These are phyloP conservation scores for Trichoderma pleuroti DNA, from an alignment of 2,329 filamentous ascomycete genomes.

Conservation along the genomic window DNA sequence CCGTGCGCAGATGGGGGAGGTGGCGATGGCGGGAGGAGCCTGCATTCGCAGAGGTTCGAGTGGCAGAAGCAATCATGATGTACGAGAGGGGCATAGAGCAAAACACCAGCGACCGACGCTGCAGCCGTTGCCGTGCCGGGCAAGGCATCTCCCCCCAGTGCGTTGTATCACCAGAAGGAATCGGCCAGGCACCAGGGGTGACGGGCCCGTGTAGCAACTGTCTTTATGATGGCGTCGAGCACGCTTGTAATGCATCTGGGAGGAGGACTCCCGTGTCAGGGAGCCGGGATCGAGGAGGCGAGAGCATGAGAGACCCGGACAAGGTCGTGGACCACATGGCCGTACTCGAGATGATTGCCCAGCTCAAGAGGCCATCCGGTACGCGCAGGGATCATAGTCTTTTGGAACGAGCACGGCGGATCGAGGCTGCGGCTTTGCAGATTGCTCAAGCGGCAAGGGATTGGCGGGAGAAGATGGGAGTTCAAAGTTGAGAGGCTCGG, in stretches of 20 bases:
- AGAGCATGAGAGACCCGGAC: slow-evolving; percentile 22
- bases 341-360: slow-evolving; percentile 29
- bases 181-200: slow-evolving; percentile 18
- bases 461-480: slow-evolving; percentile 26
- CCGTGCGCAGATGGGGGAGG: slow-evolving; percentile 23
- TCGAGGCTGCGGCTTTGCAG: slow-evolving; percentile 27
- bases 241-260: slow-evolving; percentile 15
- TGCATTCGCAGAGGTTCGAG: slow-evolving; percentile 15
- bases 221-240: slow-evolving; percentile 23
- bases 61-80: slow-evolving; percentile 26
- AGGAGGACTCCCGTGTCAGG: slow-evolving; percentile 19
- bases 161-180: slow-evolving; percentile 22
- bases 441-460: slow-evolving; percentile 28
- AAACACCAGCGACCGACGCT: slow-evolving; percentile 20
- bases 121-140: slow-evolving; percentile 24
- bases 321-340: slow-evolving; percentile 28
- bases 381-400: slow-evolving; percentile 24
- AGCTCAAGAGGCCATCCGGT: slow-evolving; percentile 23
- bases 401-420: slow-evolving; percentile 24
- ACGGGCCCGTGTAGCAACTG: slow-evolving; percentile 27
- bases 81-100: slow-evolving; percentile 27
- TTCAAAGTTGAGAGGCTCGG: slow-evolving; percentile 7
- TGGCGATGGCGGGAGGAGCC: slow-evolving; percentile 25
- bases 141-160: slow-evolving; percentile 27
- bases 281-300: slow-evolving; percentile 12